A percentile compares a stretch with the other conserved stretches of the same genome.
Evolutionary conservation across 805 yeast species (phyloP).

Genomic region (Suhomyces sp.): DNA sequence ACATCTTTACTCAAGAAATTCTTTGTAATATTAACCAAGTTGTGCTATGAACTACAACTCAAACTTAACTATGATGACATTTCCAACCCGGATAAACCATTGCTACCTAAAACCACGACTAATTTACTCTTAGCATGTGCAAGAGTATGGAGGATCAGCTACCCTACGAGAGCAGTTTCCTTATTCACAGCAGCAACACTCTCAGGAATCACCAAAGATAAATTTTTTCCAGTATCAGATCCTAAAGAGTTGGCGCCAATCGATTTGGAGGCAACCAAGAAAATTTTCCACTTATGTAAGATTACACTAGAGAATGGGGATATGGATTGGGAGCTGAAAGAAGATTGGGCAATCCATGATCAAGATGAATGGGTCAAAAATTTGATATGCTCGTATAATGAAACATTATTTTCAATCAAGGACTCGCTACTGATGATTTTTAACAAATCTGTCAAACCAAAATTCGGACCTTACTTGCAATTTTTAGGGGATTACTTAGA

Average conservation of each 20-base stretch:
- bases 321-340: constrained; percentile 31
- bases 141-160: constrained; percentile 59
- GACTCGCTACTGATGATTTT: constrained; percentile 42
- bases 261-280: constrained; percentile 24
- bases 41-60: constrained; percentile 45
- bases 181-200: constrained; percentile 50
- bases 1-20: constrained; percentile 35
- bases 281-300: constrained; percentile 29
- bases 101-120: constrained; percentile 41
- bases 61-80: constrained; percentile 6
- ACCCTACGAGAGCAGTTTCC: constrained; percentile 48
- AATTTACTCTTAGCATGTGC: constrained; percentile 47
- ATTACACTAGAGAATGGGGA: constrained; percentile 30
- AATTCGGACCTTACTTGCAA: constrained; percentile 52
- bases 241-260: constrained; percentile 31
- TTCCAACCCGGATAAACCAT: constrained; percentile 17
- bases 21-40: constrained; percentile 39
- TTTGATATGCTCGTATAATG: constrained; percentile 46
- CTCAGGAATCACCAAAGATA: constrained; percentile 28
- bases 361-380: constrained; percentile 50
- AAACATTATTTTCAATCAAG: constrained; percentile 46
- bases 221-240: constrained; percentile 16
- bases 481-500: constrained; percentile 53
- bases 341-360: constrained; percentile 41
- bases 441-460: constrained; percentile 49